Evolutionary conservation across 179 eudicot species (phyloP), one percentile per base, ranked within the genome.

Genomic region (Pouteria campechiana): DNA sequence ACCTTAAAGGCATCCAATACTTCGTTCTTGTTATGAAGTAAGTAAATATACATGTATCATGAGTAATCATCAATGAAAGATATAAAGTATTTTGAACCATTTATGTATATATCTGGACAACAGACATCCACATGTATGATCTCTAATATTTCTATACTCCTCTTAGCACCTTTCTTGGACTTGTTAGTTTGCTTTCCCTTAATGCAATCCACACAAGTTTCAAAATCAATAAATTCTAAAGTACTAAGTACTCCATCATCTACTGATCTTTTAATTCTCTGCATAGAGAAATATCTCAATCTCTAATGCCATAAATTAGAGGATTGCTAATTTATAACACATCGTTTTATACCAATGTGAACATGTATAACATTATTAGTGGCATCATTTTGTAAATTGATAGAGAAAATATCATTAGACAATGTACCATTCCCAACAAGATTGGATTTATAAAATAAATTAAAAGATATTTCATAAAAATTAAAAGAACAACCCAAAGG

Each of bases 51-150:
- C 3, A 19, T 33, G 25, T 41, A 53, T 19, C 41, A 32, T 23
- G 55, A 41, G 42, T 18, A 53, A 21, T 53, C 41, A 24, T 53
- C 58, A 9, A 53, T 53, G 23, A 52, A 53, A 32, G 58, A 37
- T 36, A 51, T 32, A 30, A 47, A 47, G 16, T 47, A 47, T 20
- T 47, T 47, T 21, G 32, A 10, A 17, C 52, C 35, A 28, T 5
- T 28, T 5, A 28, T 5, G 32, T n/a, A n/a, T n/a, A n/a, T n/a
- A 30, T 46, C 22, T 20, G 52, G 16, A 16, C 12, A 18, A 21
- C 41, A 51, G 40, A 15, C 28, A 27, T 29, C 37, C 47, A 51
- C 47, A 39, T 4, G 29, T 51, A 14, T 51, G 17, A 10, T 17
- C 40, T 27, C 40, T 25, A 39, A 51, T 45, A n/a, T 37, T 27